Base-by-base conservation (phyloP, 139 green algal genomes). In the Limnomonas spitsbergensis region DNA sequence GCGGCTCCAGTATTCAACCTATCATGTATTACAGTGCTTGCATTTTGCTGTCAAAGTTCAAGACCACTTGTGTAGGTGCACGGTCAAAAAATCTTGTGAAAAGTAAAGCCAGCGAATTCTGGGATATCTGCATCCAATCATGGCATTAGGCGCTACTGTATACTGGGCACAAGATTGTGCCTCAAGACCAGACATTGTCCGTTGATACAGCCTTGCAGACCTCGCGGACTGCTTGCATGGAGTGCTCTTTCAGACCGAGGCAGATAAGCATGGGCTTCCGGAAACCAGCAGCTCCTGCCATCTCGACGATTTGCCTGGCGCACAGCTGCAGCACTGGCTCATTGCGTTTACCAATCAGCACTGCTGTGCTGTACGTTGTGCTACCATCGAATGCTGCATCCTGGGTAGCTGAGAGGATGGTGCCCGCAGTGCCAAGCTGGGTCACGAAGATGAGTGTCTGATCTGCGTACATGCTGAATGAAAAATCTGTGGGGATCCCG, bases 181-280 rank as follows among this genome's bases (percentile, higher is more conserved):
- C 24, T 56, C 53, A 69, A 6, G 74, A 71, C 78, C 78, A 83
- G 9, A 84, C 37, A 4, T 84, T 80, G 27, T 85, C 68, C 39
- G 84, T n/a, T 9, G 39, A 52, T 6, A 87, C 77, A 24, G 69
- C 78, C n/a, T 42, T 68, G 6, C 82, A 39, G n/a, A 89, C 53
- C 69, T 85, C 56, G 74, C 73, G 71, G 7, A 89, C 68, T 9
- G 29, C 7, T 3, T 71, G 69, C 1, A 74, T 38, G 20, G 26
- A 84, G 38, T 83, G 69, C 6, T 82, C 66, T 54, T 83, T 82
- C 0, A 90, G 54, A 0, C 82, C 82, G 34, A 90, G 69, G 42
- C 82, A 85, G 53, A 87, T 66, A n/a, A 84, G 56, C 67, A 90
- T 80, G 72, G 86, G 82, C 72, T 77, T 86, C 52, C 27, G 78